Evolutionary conservation across 441 rosid species (phyloP).

Genomic region (Pelargonium fulgidum): DNA sequence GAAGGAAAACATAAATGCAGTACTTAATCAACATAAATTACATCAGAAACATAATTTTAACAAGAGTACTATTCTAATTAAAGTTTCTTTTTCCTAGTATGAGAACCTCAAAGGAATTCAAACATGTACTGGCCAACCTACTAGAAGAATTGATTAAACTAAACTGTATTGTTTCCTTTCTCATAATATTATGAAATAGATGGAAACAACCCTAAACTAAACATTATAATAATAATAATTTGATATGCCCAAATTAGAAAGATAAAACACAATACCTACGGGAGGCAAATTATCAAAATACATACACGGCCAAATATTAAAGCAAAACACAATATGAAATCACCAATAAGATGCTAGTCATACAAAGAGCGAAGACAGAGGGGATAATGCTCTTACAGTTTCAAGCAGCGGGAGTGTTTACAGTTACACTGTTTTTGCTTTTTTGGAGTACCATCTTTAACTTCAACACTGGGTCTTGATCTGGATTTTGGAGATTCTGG

Average conservation of each 20-base stretch:
- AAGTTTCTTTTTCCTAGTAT: neutral
- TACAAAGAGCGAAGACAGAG: conserved; percentile 7
- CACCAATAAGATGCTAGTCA: conserved; percentile 9
- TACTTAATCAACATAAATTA: neutral
- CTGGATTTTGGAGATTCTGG: conserved; percentile 84
- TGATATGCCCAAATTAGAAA: too few species aligned
- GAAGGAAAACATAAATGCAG: neutral
- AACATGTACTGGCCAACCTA: neutral
- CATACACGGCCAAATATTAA: neutral
- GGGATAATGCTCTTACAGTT: conserved; percentile 47
- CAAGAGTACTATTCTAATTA: neutral
- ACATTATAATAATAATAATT: too few species aligned
- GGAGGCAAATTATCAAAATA: neutral
- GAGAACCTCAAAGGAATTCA: neutral
- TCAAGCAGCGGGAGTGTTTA: conserved; percentile 94
- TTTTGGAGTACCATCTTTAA: conserved; percentile 88
- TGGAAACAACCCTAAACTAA: too few species aligned
- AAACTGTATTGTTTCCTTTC: too few species aligned
- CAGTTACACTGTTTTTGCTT: conserved; percentile 96
- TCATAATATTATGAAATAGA: too few species aligned
- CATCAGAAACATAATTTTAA: neutral
- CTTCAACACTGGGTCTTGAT: conserved; percentile 52
- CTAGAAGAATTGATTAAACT: too few species aligned
- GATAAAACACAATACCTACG: too few species aligned
- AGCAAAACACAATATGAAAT: neutral